phyloP scores from a whole-genome alignment of 2,329 filamentous ascomycete genomes.

The Ramularia endophylla region DNA sequence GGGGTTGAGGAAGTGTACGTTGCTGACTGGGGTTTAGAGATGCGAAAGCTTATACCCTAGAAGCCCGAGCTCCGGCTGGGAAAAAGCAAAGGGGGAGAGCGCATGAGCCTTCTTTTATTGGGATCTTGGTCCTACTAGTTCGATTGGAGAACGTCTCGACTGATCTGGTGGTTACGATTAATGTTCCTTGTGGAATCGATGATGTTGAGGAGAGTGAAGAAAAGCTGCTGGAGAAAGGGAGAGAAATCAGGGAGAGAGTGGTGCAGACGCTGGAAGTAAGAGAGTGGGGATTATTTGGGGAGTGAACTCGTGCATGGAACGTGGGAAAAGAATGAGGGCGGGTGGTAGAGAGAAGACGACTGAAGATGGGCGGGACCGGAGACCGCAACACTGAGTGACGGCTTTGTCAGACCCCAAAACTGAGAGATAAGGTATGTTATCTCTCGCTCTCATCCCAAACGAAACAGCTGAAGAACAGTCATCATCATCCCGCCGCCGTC shows the following conservation, averaged over 20 bases:
- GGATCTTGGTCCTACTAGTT: conserved; percentile 70
- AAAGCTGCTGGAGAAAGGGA: conserved; percentile 55
- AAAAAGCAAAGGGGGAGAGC: conserved; percentile 35
- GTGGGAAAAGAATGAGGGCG: no score
- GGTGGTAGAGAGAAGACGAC: no score
- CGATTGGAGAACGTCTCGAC: conserved; percentile 69
- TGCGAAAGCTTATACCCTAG: neutral
- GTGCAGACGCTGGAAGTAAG: conserved; percentile 69
- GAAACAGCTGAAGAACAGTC: no score
- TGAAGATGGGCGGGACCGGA: no score
- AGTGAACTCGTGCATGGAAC: no score
- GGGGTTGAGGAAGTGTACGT: no score
- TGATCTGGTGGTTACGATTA: conserved; percentile 79
- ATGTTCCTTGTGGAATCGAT: conserved; percentile 72
- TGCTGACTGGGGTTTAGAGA: no score
- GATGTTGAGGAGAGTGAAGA: conserved; percentile 60
- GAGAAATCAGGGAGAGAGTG: conserved; percentile 64
- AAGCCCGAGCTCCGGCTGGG: conserved; percentile 48
- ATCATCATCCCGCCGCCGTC: no score
- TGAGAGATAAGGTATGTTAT: no score
- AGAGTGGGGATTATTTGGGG: conserved; percentile 70
- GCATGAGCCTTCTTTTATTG: conserved; percentile 50
- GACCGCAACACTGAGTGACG: no score
- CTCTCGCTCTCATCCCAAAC: no score
- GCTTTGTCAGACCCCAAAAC: no score